Evolutionary conservation across 2,329 filamentous ascomycete species (phyloP), one percentile per base, ranked within the genome.

Genomic region (Cytospora piceae): DNA sequence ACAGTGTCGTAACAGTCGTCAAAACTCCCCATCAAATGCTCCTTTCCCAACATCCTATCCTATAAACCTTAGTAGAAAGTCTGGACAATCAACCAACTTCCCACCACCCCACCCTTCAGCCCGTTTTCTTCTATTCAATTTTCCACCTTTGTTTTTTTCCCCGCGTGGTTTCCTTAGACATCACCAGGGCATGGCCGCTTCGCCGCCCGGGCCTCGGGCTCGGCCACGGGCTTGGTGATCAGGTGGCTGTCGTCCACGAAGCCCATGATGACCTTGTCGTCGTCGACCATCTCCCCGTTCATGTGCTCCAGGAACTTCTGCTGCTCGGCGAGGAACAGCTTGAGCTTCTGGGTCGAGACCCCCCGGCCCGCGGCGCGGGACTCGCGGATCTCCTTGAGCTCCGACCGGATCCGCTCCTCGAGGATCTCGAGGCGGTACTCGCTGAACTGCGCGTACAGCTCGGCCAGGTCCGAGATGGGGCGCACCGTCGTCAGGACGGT

Each of bases 381-480:
- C 51, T 79, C 78, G n/a, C 76, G 75, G 57, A 84, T 71, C 59
- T 76, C 72, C 66, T 79, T 80, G 32, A 81, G 77, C 72, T 82
- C 76, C 32, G 70, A 73, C 17, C 82, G 80, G 65, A 86, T 75
- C 46, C 87, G 82, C 72, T 88, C 84, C 72, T 88, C 83, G 20
- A 90, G 76, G 20, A 88, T 87, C 69, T 88, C 83, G 5, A 90
- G 80, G 2, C 87, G 83, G 73, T 90, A 90, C 70, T 87, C 81
- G 11, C 79, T 78, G 73, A 86, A 90, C 72, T 88, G 83, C 63
- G 81, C 80, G 74, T 90, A 90, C 3, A 89, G 77, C 70, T 85
- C 82, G 0, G 78, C 77, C 2, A 87, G 76, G 67, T 88, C 77
- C 3, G 85, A 88, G 68, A 89, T 84, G 0, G 79, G 79, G 0